These are phyloP conservation scores for Blastobotrys serpentis DNA, from an alignment of 1,139 yeast genomes.

Conservation along the genomic window DNA sequence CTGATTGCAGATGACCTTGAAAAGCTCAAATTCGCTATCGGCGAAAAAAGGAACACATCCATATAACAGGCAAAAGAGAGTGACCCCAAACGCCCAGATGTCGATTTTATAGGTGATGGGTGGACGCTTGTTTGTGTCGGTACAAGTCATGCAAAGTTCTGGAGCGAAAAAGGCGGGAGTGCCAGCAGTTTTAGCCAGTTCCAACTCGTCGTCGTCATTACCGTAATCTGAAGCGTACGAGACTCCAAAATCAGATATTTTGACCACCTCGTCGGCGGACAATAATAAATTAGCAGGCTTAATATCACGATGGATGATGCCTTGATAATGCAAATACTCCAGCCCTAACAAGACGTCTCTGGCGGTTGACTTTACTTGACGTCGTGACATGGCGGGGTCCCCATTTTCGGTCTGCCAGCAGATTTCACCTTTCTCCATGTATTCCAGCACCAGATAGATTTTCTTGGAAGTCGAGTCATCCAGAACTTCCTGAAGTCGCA, in stretches of 20 bases:
- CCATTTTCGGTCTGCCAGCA: constrained; percentile 63
- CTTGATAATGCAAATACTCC: constrained; percentile 89
- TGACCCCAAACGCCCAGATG: constrained; percentile 96
- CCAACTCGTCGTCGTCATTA: constrained; percentile 64
- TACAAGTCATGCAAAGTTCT: constrained; percentile 59
- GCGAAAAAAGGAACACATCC: constrained; percentile 92
- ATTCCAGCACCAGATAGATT: constrained; percentile 87
- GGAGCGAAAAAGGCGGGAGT: constrained; percentile 88
- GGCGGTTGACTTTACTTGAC: constrained; percentile 40
- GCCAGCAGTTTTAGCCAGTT: constrained; percentile 86
- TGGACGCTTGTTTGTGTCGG: constrained; percentile 39
- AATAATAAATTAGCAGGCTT: constrained; percentile 92
- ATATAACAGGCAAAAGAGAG: constrained; percentile 81
- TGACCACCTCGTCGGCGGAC: constrained; percentile 69
- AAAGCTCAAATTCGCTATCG: constrained; percentile 80
- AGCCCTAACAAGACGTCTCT: constrained; percentile 86
- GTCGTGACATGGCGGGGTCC: constrained; percentile 33
- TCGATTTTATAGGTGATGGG: constrained; percentile 76
- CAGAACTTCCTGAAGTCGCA: constrained; percentile 78
- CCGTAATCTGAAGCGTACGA: constrained; percentile 66
- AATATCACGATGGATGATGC: constrained; percentile 93
- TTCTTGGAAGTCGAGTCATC: constrained; percentile 84
- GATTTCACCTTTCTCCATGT: constrained; percentile 88
- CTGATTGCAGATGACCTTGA: constrained; percentile 74
- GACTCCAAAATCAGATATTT: constrained; percentile 96